A percentile compares a stretch with the other conserved stretches of the same genome.
Conservation (phyloP, 305 asterid genomes). For the Ajuga reptans region DNA sequence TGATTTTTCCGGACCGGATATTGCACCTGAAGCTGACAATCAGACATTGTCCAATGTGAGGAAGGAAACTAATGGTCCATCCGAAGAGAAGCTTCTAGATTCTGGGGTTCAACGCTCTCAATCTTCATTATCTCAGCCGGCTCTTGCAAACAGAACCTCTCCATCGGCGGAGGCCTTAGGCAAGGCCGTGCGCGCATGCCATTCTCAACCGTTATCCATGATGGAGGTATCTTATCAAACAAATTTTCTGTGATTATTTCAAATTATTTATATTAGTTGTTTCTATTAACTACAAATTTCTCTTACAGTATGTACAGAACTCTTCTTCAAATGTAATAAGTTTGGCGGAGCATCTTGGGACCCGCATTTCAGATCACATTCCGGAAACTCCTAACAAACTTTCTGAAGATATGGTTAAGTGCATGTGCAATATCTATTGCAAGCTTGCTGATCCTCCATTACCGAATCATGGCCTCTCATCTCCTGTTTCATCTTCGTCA, state of each 20-base stretch:
- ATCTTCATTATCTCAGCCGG: conserved; percentile 65
- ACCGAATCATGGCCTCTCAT: conserved; percentile 57
- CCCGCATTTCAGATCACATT: conserved; percentile 71
- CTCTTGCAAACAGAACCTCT: conserved; percentile 38
- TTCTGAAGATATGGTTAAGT: conserved; percentile 92
- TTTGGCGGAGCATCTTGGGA: conserved; percentile 93
- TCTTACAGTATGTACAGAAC: conserved; percentile 61
- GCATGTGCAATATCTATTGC: conserved; percentile 77
- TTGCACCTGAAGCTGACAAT: conserved; percentile 29
- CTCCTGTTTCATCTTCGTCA: conserved; percentile 79
- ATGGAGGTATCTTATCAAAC: conserved; percentile 54
- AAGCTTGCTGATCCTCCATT: conserved; percentile 76
- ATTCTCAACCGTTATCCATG: conserved; percentile 93
- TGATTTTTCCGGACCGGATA: conserved; percentile 53
- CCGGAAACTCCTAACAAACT: conserved; percentile 77
- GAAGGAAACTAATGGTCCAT: conserved; percentile 33
- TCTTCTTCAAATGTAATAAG: conserved; percentile 59
- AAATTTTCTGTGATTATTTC: neutral
- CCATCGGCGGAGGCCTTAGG: conserved; percentile 56
- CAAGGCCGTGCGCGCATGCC: conserved; percentile 72
- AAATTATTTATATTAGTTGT: neutral
- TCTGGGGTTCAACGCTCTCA: conserved; percentile 66
- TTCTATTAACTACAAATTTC: neutral
- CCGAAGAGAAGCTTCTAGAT: conserved; percentile 46
- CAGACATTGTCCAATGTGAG: conserved; percentile 22